These are phyloP conservation scores for Xenosphaeropsis pyriputrescens DNA, from an alignment of 2,329 filamentous ascomycete species.

Conservation along the genomic window DNA sequence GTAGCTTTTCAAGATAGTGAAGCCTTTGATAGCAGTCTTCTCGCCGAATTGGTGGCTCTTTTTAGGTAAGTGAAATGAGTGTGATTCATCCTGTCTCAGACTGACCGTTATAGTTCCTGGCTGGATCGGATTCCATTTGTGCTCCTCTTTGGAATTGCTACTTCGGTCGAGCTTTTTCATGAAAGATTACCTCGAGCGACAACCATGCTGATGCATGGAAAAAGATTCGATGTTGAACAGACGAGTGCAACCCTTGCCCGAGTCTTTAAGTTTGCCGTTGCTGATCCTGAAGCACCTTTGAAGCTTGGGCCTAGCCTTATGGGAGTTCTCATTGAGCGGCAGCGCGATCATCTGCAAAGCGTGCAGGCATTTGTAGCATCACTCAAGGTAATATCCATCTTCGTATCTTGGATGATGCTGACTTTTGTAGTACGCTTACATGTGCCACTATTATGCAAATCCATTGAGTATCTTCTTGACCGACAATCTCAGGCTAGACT, in stretches of 20 bases:
- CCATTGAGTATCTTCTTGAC: slow-evolving; percentile 50
- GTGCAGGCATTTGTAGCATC: slow-evolving; percentile 58
- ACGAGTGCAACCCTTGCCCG: slow-evolving; percentile 57
- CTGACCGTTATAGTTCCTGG: slow-evolving; percentile 37
- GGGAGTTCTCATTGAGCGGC: slow-evolving; percentile 50
- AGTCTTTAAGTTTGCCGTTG: slow-evolving; percentile 52
- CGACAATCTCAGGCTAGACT: slow-evolving; percentile 14
- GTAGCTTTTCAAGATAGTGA: slow-evolving; percentile 72
- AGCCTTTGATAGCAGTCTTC: slow-evolving; percentile 58
- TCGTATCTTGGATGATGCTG: slow-evolving; percentile 3
- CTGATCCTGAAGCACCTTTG: slow-evolving; percentile 37
- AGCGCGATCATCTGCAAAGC: slow-evolving; percentile 64
- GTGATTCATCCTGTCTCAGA: background rate
- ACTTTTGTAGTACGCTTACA: slow-evolving; percentile 54
- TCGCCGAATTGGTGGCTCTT: slow-evolving; percentile 56
- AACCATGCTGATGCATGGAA: slow-evolving; percentile 51
- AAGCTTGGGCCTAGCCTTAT: slow-evolving; percentile 51
- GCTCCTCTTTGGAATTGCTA: slow-evolving; percentile 66
- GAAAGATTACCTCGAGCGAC: slow-evolving; percentile 56
- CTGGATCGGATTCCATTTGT: slow-evolving; percentile 63
- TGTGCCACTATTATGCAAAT: slow-evolving; percentile 77
- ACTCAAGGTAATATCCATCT: slow-evolving; percentile 36
- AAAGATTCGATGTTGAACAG: slow-evolving; percentile 65
- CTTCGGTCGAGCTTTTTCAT: slow-evolving; percentile 67
- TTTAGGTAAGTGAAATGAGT: slow-evolving; percentile 38